Evolutionary conservation across 768 basidiomycete species (phyloP).

Genomic region (Tylopilus plumbeoviolaceoides): DNA sequence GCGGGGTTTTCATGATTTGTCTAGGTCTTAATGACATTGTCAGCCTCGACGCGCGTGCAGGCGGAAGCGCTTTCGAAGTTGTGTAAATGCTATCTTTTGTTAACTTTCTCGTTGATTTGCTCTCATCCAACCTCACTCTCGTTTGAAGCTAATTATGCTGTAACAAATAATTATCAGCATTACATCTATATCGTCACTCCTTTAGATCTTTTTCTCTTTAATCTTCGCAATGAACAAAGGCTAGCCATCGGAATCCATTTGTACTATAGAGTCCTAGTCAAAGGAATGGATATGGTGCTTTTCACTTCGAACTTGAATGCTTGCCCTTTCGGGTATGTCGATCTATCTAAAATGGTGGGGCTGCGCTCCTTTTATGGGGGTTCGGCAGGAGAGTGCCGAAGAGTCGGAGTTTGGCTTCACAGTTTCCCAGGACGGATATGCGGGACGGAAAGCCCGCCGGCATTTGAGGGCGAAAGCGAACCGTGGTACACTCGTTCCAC

Average conservation of each 20-base stretch:
- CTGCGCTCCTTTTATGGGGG: not conserved
- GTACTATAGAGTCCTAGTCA: not conserved
- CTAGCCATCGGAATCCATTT: slow-evolving; percentile 1
- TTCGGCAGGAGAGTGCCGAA: not conserved
- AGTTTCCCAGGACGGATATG: not conserved
- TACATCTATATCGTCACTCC: slow-evolving; percentile 18
- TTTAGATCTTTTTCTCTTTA: slow-evolving; percentile 20
- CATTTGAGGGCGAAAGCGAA: not conserved
- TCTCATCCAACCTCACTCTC: not conserved
- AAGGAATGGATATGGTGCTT: not conserved
- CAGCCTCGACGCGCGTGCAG: slow-evolving; percentile 51
- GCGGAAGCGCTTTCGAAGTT: slow-evolving; percentile 53
- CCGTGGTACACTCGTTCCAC: not conserved
- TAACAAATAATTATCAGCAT: slow-evolving; percentile 20
- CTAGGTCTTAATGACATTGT: slow-evolving; percentile 52
- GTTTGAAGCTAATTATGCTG: slow-evolving; percentile 6
- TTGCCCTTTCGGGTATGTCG: slow-evolving; percentile 7
- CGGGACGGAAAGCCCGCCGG: slow-evolving; percentile 6
- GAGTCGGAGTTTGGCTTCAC: slow-evolving; percentile 8
- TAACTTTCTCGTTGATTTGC: not conserved
- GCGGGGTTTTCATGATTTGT: not conserved
- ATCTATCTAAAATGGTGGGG: not conserved
- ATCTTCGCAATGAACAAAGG: slow-evolving; percentile 19
- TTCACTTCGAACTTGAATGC: slow-evolving; percentile 3
- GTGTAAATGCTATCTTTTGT: slow-evolving; percentile 33